Percentiles rank a stretch among this genome's conserved stretches.
Evolutionary conservation across 768 basidiomycete genomes (phyloP).

Genomic region (Boletus eberwhitei): DNA sequence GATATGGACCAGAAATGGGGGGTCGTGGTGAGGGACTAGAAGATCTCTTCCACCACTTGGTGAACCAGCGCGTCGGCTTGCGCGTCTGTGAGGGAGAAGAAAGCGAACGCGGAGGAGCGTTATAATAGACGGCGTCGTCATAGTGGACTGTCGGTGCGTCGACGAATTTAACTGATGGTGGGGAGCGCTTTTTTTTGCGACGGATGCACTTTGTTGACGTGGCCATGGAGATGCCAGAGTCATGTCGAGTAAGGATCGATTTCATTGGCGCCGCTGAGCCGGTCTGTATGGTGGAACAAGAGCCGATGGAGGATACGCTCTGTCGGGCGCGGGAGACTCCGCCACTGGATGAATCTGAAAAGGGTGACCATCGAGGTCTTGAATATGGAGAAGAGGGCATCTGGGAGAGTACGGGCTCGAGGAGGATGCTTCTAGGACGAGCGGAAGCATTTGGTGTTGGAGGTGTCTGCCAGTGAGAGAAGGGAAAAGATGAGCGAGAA

Average conservation of each 20-base stretch:
- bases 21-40: constrained; percentile 23
- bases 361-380: constrained; percentile 17
- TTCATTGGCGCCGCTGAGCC: constrained; percentile 34
- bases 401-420: constrained; percentile 17
- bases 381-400: constrained; percentile 18
- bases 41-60: constrained; percentile 27
- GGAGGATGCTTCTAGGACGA: constrained; percentile 29
- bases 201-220: constrained; percentile 26
- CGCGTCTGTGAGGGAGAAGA: constrained; percentile 8
- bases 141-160: constrained; percentile 64
- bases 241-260: constrained; percentile 57
- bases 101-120: constrained; percentile 15
- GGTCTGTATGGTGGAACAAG: constrained; percentile 30
- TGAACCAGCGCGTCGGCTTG: constrained; percentile 21
- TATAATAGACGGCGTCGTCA: constrained; percentile 11
- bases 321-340: constrained; percentile 28
- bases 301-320: constrained; percentile 40
- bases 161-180: constrained; percentile 64
- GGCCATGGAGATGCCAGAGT: constrained; percentile 45
- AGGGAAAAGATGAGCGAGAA: not conserved
- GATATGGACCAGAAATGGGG: constrained; percentile 32
- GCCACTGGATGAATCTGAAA: constrained; percentile 16
- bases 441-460: constrained; percentile 12
- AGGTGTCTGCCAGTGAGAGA: constrained; percentile 23
- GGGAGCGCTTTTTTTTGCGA: constrained; percentile 31